These are phyloP conservation scores for Gymnopilus dilepis DNA, from an alignment of 768 basidiomycete species.

Conservation along the genomic window DNA sequence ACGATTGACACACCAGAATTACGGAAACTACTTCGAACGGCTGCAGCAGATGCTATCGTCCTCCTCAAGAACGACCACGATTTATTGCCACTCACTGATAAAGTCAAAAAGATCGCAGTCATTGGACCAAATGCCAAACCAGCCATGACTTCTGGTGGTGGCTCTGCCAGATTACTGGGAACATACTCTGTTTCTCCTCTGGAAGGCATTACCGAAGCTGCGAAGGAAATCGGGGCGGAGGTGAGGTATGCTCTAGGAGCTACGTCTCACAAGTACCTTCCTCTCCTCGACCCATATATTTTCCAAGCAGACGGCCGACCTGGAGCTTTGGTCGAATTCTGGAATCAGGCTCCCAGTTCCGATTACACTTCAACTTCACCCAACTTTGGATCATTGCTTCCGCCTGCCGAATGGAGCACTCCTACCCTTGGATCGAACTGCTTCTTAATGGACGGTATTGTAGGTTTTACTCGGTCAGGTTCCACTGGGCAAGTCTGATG, in stretches of 20 bases:
- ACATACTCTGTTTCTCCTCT: constrained; percentile 62
- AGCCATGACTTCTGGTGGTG: constrained; percentile 60
- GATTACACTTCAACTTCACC: constrained; percentile 37
- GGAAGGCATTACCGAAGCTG: constrained; percentile 53
- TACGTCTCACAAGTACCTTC: constrained; percentile 52
- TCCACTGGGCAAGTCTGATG: not conserved
- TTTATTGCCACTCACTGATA: constrained; percentile 52
- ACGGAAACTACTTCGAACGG: constrained; percentile 51
- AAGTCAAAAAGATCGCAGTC: constrained; percentile 54
- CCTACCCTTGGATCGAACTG: constrained; percentile 39
- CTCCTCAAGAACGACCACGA: constrained; percentile 63
- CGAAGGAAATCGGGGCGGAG: constrained; percentile 47
- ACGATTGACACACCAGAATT: constrained; percentile 51
- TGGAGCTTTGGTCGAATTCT: constrained; percentile 50
- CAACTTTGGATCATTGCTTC: constrained; percentile 30
- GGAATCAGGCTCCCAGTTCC: constrained; percentile 47
- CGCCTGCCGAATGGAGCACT: constrained; percentile 42
- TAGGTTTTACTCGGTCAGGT: constrained; percentile 25
- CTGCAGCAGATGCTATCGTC: constrained; percentile 60
- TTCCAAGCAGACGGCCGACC: constrained; percentile 38
- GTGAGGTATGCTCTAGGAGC: constrained; percentile 52
- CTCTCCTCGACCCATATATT: constrained; percentile 54
- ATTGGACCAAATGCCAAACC: constrained; percentile 67
- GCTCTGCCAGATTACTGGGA: constrained; percentile 57
- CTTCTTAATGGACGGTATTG: constrained; percentile 48